phyloP scores from a whole-genome alignment of 2,329 filamentous ascomycete genomes.

The Penicillium psychrosexuale region DNA sequence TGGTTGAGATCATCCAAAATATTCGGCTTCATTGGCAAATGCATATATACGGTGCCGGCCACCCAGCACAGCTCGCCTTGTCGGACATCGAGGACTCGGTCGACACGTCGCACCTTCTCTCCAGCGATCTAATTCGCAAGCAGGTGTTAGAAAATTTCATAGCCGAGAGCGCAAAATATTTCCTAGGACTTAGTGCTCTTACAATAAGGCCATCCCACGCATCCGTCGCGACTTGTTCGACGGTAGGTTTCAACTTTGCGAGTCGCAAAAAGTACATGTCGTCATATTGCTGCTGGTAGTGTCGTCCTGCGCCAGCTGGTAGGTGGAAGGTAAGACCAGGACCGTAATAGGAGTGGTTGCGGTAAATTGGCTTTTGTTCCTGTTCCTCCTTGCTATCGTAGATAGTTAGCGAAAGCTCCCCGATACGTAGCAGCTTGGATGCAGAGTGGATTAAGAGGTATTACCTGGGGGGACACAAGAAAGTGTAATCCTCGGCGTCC shows the following conservation, averaged over 20 bases:
- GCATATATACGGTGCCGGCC: constrained; percentile 91
- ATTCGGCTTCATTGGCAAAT: constrained; percentile 93
- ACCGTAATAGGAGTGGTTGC: constrained; percentile 63
- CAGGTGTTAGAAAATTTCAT: neutral
- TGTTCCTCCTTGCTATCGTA: constrained; percentile 36
- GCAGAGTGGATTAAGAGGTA: neutral
- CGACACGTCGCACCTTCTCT: constrained; percentile 71
- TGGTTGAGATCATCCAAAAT: constrained; percentile 93
- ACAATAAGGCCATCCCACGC: constrained; percentile 73
- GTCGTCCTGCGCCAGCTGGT: constrained; percentile 58
- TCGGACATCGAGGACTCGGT: constrained; percentile 88
- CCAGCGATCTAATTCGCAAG: constrained; percentile 59
- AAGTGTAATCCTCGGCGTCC: constrained; percentile 21
- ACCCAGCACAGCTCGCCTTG: constrained; percentile 97
- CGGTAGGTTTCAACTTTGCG: constrained; percentile 77
- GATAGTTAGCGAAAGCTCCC: constrained; percentile 15
- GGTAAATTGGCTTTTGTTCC: constrained; percentile 44
- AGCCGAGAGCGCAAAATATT: neutral
- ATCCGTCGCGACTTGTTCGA: constrained; percentile 69
- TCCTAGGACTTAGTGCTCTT: constrained; percentile 15
- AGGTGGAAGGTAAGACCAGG: constrained; percentile 73
- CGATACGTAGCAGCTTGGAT: neutral
- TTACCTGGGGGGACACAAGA: constrained; percentile 31
- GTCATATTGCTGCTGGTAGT: constrained; percentile 92
- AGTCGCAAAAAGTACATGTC: constrained; percentile 97